Base-by-base conservation (phyloP, 768 basidiomycete genomes). In the Sarcomyxa edulis region DNA sequence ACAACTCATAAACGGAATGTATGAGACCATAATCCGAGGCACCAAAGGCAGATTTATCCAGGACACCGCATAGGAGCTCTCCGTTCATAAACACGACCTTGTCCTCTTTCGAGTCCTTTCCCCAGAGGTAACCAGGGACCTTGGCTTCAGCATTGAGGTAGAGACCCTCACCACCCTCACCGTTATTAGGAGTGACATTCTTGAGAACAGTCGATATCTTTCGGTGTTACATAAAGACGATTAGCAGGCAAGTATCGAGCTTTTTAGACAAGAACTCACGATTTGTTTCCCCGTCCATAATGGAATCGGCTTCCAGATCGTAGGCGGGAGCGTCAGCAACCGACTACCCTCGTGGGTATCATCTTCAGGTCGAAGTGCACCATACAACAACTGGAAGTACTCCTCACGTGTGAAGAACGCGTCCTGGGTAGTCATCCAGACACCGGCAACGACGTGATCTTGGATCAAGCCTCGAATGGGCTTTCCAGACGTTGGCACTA, bases 231-330 rank as follows among this genome's bases (percentile, higher is more conserved):
- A n/a, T n/a, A n/a, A 25, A 33, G 20, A 19, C 8, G 26, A 32
- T n/a, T n/a, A 34, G 25, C 40, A 42, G 27, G 20, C 26, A 34
- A 37, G 12, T 8, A 11, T 18, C n/a, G 24, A 24, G 23, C 16
- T 15, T 25, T 7, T 14, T 14, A 6, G 29, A n/a, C n/a, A 41
- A 15, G 21, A 32, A 57, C 82, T 61, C 51, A 95, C 91, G 31
- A 98, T 81, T 61, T 99, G 96, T 56, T 99, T 99, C 31, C 96
- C 96, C 1, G 95, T 98, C 96, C 96, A 99, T 32, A 95, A 62
- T 1, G 92, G 81, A 46, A 64, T 68, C 0, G 96, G 96, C 59
- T 84, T 91, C 85, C 88, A 92, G 37, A 99, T 84, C 5, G 94
- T 69, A 2, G 96, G 96, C 2, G 94, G 89, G 7, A 98, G 59